Conservation (phyloP, 2,329 filamentous ascomycete genomes). For the Botryotinia calthae region DNA sequence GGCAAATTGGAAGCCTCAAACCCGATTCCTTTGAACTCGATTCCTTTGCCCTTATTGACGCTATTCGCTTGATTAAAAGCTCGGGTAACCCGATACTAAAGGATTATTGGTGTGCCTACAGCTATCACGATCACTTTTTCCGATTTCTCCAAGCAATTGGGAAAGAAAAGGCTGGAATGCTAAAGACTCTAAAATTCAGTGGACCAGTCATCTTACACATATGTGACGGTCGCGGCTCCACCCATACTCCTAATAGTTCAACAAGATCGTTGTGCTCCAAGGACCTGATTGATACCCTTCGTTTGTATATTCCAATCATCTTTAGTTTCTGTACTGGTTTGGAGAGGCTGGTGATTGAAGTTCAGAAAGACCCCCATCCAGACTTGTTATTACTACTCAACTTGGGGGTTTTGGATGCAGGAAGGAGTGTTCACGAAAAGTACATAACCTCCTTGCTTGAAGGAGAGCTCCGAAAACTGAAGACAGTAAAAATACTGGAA, state of each 20-base stretch:
- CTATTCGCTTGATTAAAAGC: background rate
- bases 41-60: background rate
- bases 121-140: background rate
- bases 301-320: background rate
- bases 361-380: background rate
- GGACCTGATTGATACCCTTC: background rate
- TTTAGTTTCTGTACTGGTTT: background rate
- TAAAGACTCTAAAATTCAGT: background rate
- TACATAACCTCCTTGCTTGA: background rate
- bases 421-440: too few species aligned
- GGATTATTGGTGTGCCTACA: fast-evolving
- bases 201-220: background rate
- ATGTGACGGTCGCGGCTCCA: background rate
- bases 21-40: too few species aligned
- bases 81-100: background rate
- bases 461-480: background rate
- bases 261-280: background rate
- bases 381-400: fast-evolving
- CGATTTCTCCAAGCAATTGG: background rate
- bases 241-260: background rate
- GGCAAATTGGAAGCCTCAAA: background rate
- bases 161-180: background rate
- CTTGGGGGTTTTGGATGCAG: background rate
- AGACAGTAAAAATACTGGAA: background rate
- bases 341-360: background rate